Evolutionary conservation across 345 rosid species (phyloP).

Genomic region (Dimocarpus longan): DNA sequence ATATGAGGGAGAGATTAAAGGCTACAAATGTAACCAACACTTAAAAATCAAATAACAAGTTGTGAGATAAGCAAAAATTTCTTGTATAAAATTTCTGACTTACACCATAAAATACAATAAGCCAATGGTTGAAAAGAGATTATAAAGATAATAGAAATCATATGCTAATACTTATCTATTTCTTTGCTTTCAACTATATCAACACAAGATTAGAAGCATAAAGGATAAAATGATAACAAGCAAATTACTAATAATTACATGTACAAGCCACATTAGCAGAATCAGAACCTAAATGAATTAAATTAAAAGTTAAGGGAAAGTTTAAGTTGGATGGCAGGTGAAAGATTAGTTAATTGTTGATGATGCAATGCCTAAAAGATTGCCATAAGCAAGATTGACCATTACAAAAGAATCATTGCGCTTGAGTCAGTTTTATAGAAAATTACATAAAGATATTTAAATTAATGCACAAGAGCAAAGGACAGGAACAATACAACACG

Average conservation of each 20-base stretch:
- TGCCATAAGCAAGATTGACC: conserved; percentile 80
- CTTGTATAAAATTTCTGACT: not conserved
- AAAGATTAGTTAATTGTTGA: conserved; percentile 64
- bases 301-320: not conserved
- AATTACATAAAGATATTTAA: not conserved
- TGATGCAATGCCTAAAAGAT: conserved; percentile 90
- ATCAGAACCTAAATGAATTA: not conserved
- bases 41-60: not conserved
- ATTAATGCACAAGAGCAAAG: not conserved
- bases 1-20: not conserved
- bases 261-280: not conserved
- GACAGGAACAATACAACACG: not conserved
- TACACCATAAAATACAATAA: not conserved
- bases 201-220: not conserved
- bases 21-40: not conserved
- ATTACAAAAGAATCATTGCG: conserved; percentile 59
- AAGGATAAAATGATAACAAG: not conserved
- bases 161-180: not conserved
- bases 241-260: not conserved
- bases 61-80: not conserved
- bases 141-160: not conserved
- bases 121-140: not conserved
- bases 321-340: not conserved
- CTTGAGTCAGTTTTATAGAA: conserved; percentile 42
- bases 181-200: not conserved